Evolutionary conservation across 1,284 basidiomycete genomes (phyloP).

Genomic region (Leccinum fallax): DNA sequence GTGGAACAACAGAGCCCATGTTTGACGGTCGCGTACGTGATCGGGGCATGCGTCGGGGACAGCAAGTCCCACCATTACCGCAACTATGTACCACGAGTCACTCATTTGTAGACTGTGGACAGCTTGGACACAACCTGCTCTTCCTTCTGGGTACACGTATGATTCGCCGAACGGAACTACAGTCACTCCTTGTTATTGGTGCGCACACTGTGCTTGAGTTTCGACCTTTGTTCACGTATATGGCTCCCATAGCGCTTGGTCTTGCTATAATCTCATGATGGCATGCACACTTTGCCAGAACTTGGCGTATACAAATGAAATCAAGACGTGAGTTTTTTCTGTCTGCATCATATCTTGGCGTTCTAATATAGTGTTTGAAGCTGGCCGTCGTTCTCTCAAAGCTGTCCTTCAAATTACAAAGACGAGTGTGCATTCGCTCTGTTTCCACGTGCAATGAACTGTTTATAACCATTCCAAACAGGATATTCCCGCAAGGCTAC

Average conservation of each 20-base stretch:
- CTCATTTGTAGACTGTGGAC: background rate
- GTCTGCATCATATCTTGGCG: background rate
- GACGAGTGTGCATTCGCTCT: constrained; percentile 14
- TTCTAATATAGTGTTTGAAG: constrained; percentile 9
- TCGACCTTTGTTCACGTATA: background rate
- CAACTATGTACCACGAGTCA: background rate
- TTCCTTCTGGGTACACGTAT: constrained; percentile 18
- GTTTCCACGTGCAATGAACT: background rate
- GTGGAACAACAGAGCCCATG: constrained; percentile 21
- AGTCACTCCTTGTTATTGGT: constrained; percentile 32
- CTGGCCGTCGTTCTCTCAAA: constrained; percentile 25
- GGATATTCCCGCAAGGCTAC: constrained; percentile 26
- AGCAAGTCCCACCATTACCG: constrained; percentile 14
- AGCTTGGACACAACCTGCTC: constrained; percentile 28
- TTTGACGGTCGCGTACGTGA: constrained; percentile 30
- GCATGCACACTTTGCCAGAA: constrained; percentile 32
- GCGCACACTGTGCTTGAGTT: background rate
- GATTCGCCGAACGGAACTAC: constrained; percentile 23
- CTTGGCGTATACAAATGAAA: background rate
- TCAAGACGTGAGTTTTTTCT: constrained; percentile 13
- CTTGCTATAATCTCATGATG: constrained; percentile 36
- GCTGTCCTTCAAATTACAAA: constrained; percentile 22
- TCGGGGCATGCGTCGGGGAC: constrained; percentile 28
- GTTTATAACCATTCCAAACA: constrained; percentile 7
- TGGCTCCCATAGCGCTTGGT: constrained; percentile 29